These are phyloP conservation scores for Candida bentonensis DNA, from an alignment of 805 yeast species.

Conservation along the genomic window DNA sequence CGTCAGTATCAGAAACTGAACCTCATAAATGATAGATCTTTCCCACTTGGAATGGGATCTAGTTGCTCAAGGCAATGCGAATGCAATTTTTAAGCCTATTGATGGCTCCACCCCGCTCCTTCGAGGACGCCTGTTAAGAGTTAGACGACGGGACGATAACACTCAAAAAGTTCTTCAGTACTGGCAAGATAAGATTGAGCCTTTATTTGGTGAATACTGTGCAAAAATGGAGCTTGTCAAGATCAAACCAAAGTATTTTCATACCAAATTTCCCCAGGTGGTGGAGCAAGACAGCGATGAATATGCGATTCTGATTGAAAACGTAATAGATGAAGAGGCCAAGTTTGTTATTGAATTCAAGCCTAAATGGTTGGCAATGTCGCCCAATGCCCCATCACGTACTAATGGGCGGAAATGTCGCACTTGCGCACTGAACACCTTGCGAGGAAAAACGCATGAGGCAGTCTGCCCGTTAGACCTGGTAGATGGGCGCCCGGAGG, in stretches of 20 bases:
- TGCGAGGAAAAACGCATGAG: background rate
- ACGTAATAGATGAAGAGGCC: background rate
- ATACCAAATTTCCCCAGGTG: background rate
- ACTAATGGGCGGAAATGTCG: background rate
- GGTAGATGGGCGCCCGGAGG: background rate
- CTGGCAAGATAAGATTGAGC: background rate
- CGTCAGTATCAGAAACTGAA: too few relatives aligned
- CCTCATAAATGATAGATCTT: background rate
- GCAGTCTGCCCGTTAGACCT: background rate
- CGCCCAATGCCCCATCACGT: background rate
- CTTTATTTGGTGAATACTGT: background rate
- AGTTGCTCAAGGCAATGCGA: background rate
- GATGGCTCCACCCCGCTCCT: background rate
- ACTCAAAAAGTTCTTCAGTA: background rate
- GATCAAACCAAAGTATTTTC: background rate
- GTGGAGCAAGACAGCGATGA: background rate
- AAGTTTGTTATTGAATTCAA: background rate
- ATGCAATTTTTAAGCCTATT: background rate
- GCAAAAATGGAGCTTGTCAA: background rate
- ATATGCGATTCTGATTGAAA: background rate
- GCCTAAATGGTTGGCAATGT: background rate
- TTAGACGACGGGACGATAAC: background rate
- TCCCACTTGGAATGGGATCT: background rate
- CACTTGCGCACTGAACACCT: background rate
- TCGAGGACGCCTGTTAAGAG: background rate